Evolutionary conservation across 768 basidiomycete genomes (phyloP), one percentile per base, ranked within the genome.

Genomic region (Leucosporidium yakuticum): DNA sequence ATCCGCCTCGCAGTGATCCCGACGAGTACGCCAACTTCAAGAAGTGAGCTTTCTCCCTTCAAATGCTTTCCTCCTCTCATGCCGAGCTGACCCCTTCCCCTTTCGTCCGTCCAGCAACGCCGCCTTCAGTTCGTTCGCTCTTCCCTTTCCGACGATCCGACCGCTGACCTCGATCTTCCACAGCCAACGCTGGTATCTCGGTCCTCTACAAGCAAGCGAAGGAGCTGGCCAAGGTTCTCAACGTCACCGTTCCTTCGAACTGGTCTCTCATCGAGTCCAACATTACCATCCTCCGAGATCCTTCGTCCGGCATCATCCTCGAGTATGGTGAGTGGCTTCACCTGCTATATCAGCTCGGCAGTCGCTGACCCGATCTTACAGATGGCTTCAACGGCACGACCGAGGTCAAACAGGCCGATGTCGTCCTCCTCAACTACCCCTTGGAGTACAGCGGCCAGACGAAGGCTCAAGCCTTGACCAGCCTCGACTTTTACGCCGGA

Each of bases 341-440:
- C n/a, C 27, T 36, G 31, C 17, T 8, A 21, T 12, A 6, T 20
- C 39, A 9, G 4, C 5, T 44, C 17, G 44, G 23, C 8, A 9
- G 6, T 21, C 9, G 29, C 47, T 48, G 47, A 61, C 5, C 60
- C 19, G 0, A 6, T 3, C n/a, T 9, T 4, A 9, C 36, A 34
- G 67, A 73, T 36, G 68, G 68, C 3, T 69, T 64, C 56, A 73
- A 69, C 63, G 65, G 60, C 4, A 61, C 65, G 1, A 64, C 65
- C 17, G n/a, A 20, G 14, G 65, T 73, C 62, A 73, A 73, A 56
- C 71, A 73, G 48, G 71, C 71, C 27, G 71, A 73, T 25, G 71
- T 68, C 32, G 58, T 59, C 14, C 63, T 73, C 20, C 63, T 73
- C 36, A 62, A 60, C 14, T 73, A 73, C 36, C 71, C 71, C 0